Conservation (phyloP, 2,329 filamentous ascomycete genomes). For the Teratosphaeria destructans region DNA sequence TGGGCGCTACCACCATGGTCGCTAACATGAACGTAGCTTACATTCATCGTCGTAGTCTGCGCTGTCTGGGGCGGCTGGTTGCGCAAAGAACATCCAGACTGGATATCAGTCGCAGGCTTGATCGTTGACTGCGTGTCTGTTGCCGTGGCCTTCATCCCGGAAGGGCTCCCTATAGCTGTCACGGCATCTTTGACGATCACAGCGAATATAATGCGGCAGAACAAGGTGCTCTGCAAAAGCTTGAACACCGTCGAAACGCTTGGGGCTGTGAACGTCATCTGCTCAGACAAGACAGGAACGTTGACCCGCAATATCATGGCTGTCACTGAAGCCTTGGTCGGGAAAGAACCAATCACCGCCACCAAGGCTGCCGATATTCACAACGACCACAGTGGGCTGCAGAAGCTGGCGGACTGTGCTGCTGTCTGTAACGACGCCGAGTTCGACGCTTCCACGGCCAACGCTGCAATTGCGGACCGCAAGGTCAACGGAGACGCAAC, state of each 20-base stretch:
- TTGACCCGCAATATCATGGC: conserved; percentile 54
- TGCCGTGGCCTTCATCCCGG: conserved; percentile 66
- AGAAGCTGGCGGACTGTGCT: conserved; percentile 51
- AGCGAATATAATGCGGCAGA: conserved; percentile 65
- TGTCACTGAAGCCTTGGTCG: conserved; percentile 58
- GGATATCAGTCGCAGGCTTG: conserved; percentile 61
- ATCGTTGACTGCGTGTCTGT: conserved; percentile 63
- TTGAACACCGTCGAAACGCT: conserved; percentile 63
- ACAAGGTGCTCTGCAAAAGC: conserved; percentile 70
- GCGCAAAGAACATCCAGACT: conserved; percentile 53
- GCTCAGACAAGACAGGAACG: conserved; percentile 60
- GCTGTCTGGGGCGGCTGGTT: conserved; percentile 55
- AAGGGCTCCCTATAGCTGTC: conserved; percentile 60
- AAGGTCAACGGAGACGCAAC: conserved; percentile 63
- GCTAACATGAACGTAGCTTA: background rate
- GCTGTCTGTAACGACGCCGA: conserved; percentile 66
- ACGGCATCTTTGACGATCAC: conserved; percentile 61
- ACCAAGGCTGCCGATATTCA: conserved; percentile 39
- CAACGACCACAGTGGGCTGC: conserved; percentile 30
- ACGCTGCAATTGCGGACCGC: conserved; percentile 30
- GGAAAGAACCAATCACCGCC: conserved; percentile 37
- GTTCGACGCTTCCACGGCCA: conserved; percentile 56
- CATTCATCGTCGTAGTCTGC: background rate
- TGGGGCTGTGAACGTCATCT: conserved; percentile 56
- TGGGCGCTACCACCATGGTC: background rate